Percentiles rank a stretch among this genome's conserved stretches.
phyloP scores from a whole-genome alignment of 768 basidiomycete genomes.

The Mycena crocata region DNA sequence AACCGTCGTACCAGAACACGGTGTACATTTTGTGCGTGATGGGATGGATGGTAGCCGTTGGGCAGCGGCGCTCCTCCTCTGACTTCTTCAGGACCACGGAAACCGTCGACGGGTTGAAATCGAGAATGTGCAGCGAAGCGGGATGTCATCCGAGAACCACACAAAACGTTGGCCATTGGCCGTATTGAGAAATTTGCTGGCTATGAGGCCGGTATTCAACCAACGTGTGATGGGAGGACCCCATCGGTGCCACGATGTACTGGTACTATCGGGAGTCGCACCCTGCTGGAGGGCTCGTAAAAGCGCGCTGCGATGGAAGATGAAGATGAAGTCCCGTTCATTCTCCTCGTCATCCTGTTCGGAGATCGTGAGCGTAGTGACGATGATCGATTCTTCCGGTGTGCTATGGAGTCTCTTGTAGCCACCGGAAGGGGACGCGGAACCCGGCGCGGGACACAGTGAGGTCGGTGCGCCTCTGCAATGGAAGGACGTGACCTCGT shows the following conservation, averaged over 20 bases:
- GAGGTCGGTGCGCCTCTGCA: background rate
- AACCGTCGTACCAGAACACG: background rate
- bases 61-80: no score
- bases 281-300: background rate
- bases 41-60: background rate
- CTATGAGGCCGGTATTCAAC: background rate
- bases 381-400: background rate
- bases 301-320: background rate
- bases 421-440: background rate
- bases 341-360: background rate
- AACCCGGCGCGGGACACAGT: no score
- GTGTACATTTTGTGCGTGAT: no score
- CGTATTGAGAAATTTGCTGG: background rate
- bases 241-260: background rate
- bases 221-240: background rate
- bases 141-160: background rate
- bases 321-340: background rate
- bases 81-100: background rate
- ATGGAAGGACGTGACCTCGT: background rate
- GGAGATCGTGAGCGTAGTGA: background rate
- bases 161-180: slow-evolving; percentile 1
- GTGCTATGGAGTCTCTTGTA: background rate
- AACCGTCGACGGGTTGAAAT: background rate
- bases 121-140: background rate
- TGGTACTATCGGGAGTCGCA: no score